Evolutionary conservation across 768 basidiomycete genomes (phyloP).

Genomic region (Amanita pallidorosea): DNA sequence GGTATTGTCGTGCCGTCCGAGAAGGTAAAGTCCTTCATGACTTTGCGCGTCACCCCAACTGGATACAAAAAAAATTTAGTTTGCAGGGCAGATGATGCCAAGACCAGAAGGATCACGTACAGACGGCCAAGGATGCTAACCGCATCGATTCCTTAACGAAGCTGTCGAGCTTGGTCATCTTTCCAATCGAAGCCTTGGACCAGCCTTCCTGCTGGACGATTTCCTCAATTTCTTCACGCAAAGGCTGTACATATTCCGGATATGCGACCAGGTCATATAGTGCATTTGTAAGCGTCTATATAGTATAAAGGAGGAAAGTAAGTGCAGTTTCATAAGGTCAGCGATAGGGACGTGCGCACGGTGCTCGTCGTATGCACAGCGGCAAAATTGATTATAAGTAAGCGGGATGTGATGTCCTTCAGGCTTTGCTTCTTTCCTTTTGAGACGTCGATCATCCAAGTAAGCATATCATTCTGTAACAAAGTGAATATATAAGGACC

Average conservation of each 20-base stretch:
- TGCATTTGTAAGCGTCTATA: constrained; percentile 24
- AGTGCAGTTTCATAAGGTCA: not conserved
- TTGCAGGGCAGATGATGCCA: constrained; percentile 11
- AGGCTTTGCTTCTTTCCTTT: constrained; percentile 18
- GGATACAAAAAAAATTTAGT: constrained; percentile 1
- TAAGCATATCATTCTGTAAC: constrained; percentile 34
- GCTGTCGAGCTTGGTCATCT: constrained; percentile 35
- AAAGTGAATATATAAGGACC: not conserved
- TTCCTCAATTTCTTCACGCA: constrained; percentile 33
- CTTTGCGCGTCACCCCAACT: constrained; percentile 19
- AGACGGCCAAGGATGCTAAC: constrained; percentile 10
- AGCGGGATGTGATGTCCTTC: constrained; percentile 18
- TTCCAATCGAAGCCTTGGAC: constrained; percentile 21
- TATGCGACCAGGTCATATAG: constrained; percentile 24
- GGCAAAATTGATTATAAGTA: constrained; percentile 30
- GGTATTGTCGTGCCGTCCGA: constrained; percentile 18
- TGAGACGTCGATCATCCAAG: constrained; percentile 31
- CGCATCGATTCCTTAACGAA: constrained; percentile 30
- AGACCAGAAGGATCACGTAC: constrained; percentile 8
- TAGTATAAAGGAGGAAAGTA: not conserved
- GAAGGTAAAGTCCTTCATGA: constrained; percentile 26
- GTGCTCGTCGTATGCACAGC: constrained; percentile 31
- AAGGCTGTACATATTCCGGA: constrained; percentile 19
- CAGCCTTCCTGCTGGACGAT: constrained; percentile 26
- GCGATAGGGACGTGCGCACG: constrained; percentile 11